Evolutionary conservation across 192 early-diverging fungal genomes (phyloP).

Genomic region (Coemansia sp.): DNA sequence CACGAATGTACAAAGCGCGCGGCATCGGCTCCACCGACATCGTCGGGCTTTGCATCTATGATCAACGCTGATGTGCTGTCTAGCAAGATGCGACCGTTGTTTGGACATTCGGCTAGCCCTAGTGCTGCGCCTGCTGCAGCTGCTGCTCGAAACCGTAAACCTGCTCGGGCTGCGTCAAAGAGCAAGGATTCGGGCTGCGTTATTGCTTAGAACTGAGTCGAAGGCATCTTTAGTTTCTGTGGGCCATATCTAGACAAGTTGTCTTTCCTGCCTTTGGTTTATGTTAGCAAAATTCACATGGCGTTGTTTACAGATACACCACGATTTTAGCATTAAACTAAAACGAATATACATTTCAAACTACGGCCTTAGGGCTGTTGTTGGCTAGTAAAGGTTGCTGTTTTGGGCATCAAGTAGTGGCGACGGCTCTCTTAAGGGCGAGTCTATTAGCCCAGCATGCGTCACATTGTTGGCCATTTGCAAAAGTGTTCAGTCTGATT

Average conservation of each 20-base stretch:
- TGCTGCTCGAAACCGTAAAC: not conserved
- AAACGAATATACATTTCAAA: too few species aligned
- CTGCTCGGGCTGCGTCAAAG: conserved; percentile 11
- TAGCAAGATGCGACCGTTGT: not conserved
- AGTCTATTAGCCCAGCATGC: too few species aligned
- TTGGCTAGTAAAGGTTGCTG: too few species aligned
- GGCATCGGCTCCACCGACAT: conserved; percentile 15
- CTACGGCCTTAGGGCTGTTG: too few species aligned
- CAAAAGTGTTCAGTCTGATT: too few species aligned
- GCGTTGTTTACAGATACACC: too few species aligned
- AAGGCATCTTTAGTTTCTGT: not conserved
- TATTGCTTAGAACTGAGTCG: conserved; percentile 28
- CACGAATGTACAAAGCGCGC: conserved; percentile 60
- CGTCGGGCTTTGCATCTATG: conserved; percentile 17
- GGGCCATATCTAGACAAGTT: not conserved
- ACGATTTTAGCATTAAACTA: too few species aligned
- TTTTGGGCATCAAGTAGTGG: too few species aligned
- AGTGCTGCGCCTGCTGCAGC: not conserved
- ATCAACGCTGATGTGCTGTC: not conserved
- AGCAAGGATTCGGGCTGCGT: conserved; percentile 34
- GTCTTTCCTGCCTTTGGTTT: not conserved
- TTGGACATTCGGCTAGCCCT: conserved; percentile 1
- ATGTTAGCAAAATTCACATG: too few species aligned
- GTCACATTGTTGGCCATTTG: too few species aligned
- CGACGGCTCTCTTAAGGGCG: too few species aligned